Percentiles rank a stretch among this genome's conserved stretches.
phyloP scores from a whole-genome alignment of 768 basidiomycete genomes.

The Agaricus bisporus region DNA sequence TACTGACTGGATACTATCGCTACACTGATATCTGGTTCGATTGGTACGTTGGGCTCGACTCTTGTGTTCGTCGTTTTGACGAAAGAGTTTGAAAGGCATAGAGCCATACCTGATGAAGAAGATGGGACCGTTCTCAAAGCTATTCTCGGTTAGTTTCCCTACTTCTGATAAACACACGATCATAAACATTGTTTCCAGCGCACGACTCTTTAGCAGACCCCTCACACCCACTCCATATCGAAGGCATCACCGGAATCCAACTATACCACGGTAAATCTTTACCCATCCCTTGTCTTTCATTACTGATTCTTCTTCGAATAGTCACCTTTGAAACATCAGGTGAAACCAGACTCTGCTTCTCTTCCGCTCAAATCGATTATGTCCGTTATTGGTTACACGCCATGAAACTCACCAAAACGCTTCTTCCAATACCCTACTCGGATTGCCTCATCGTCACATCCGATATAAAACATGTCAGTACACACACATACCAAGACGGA shows the following conservation, averaged over 20 bases:
- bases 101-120: slow-evolving; percentile 48
- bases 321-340: slow-evolving; percentile 59
- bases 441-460: slow-evolving; percentile 64
- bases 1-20: slow-evolving; percentile 70
- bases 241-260: slow-evolving; percentile 60
- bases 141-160: slow-evolving; percentile 37
- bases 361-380: slow-evolving; percentile 82
- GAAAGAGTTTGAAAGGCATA: slow-evolving; percentile 36
- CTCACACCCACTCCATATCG: slow-evolving; percentile 64
- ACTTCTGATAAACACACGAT: not conserved
- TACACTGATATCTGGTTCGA: slow-evolving; percentile 85
- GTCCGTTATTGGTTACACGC: slow-evolving; percentile 78
- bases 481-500: slow-evolving; percentile 49
- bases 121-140: slow-evolving; percentile 65
- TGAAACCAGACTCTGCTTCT: slow-evolving; percentile 75
- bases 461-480: slow-evolving; percentile 52
- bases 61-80: not conserved
- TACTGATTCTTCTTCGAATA: slow-evolving; percentile 15
- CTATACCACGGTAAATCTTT: slow-evolving; percentile 55
- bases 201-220: slow-evolving; percentile 65
- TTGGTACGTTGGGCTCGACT: slow-evolving; percentile 37
- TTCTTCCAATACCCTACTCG: slow-evolving; percentile 71
- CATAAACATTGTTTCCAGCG: slow-evolving; percentile 24
- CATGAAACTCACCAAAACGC: slow-evolving; percentile 55
- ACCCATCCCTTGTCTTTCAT: not conserved